A percentile compares a stretch with the other conserved stretches of the same genome.
phyloP scores from a whole-genome alignment of 139 green algal genomes.

The Deuterostichococcus epilithicus region DNA sequence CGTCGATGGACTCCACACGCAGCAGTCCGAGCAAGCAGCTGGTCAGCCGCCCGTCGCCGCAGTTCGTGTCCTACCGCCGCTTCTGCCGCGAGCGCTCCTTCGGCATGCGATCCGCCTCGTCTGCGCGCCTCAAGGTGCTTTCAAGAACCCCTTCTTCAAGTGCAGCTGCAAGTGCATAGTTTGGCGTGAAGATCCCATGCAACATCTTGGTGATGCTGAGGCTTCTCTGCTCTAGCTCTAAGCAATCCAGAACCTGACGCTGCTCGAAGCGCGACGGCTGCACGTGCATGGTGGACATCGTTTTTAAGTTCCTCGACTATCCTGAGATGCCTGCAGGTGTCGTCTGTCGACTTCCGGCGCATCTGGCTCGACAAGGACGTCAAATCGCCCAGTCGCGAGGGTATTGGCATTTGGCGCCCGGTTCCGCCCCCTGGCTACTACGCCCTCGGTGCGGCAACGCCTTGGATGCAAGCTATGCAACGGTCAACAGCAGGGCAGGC shows the following conservation, averaged over 20 bases:
- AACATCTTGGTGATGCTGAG: too few relatives aligned
- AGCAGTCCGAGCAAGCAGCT: neutral
- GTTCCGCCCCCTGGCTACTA: conserved; percentile 68
- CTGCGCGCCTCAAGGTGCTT: neutral
- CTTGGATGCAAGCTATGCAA: neutral
- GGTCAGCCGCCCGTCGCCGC: neutral
- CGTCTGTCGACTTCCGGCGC: conserved; percentile 56
- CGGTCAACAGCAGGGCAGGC: neutral
- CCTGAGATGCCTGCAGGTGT: conserved; percentile 15
- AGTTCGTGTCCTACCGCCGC: neutral
- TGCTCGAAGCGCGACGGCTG: too few relatives aligned
- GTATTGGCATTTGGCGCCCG: conserved; percentile 58
- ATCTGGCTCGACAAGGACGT: conserved; percentile 72
- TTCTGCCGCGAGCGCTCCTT: neutral
- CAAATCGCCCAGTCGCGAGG: neutral
- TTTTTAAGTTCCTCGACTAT: too few relatives aligned
- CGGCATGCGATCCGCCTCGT: neutral
- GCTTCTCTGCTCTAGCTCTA: too few relatives aligned
- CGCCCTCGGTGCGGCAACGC: conserved; percentile 31
- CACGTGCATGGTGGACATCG: too few relatives aligned
- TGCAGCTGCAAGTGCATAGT: too few relatives aligned
- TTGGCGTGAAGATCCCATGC: too few relatives aligned
- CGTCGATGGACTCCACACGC: neutral
- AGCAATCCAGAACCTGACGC: too few relatives aligned
- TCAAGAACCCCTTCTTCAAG: too few relatives aligned